These are phyloP conservation scores for Penicillium brevicompactum DNA, from an alignment of 2,329 filamentous ascomycete genomes.

Conservation along the genomic window DNA sequence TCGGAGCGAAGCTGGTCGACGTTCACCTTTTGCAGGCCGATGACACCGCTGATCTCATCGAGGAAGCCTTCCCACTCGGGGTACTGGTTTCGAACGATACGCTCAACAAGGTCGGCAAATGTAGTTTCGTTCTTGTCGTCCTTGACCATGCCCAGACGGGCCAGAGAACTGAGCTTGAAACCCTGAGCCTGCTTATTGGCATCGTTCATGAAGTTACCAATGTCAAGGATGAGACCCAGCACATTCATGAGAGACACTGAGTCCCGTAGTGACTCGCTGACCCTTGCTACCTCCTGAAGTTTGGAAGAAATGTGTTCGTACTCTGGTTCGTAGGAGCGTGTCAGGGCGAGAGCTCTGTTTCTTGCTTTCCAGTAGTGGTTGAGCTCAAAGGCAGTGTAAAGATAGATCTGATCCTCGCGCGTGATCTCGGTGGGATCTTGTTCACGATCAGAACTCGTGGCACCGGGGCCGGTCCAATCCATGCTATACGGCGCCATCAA, in stretches of 20 bases:
- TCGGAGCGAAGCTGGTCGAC: constrained; percentile 88
- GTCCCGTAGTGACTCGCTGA: constrained; percentile 86
- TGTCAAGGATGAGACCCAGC: constrained; percentile 90
- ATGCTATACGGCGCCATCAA: constrained; percentile 93
- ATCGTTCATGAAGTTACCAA: constrained; percentile 99
- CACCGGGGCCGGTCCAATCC: constrained; percentile 91
- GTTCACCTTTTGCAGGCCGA: constrained; percentile 84
- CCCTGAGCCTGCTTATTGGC: constrained; percentile 96
- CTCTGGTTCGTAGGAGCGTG: constrained; percentile 78
- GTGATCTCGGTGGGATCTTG: constrained; percentile 86
- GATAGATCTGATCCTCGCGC: constrained; percentile 90
- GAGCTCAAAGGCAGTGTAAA: constrained; percentile 89
- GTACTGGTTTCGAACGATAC: constrained; percentile 94
- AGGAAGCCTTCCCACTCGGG: constrained; percentile 91
- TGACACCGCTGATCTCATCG: constrained; percentile 79
- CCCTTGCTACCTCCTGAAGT: constrained; percentile 79
- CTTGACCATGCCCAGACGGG: constrained; percentile 94
- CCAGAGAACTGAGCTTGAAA: constrained; percentile 95
- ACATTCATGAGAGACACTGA: constrained; percentile 96
- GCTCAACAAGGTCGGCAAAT: constrained; percentile 91
- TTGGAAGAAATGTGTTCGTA: constrained; percentile 90
- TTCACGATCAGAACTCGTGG: constrained; percentile 75
- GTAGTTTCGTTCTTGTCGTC: constrained; percentile 98
- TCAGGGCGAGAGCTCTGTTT: constrained; percentile 87
- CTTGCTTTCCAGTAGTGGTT: constrained; percentile 99